Conservation (phyloP, 2,329 filamentous ascomycete genomes). For the Verticillium tricorpus region DNA sequence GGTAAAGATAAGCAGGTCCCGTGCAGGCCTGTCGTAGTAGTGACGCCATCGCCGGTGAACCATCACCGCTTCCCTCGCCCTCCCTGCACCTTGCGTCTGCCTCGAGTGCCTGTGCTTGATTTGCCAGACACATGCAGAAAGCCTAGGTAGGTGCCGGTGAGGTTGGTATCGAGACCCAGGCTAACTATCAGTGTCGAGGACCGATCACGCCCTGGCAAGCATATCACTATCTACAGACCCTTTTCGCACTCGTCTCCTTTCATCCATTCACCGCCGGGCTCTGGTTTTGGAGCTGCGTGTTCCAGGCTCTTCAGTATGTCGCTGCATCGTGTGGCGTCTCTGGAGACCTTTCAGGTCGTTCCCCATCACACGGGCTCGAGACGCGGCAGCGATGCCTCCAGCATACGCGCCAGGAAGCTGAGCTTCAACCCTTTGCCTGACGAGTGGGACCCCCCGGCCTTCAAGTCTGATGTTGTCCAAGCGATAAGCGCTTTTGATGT, state of each 20-base stretch:
- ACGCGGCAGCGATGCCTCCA: conserved; percentile 41
- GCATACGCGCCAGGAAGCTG: conserved; percentile 40
- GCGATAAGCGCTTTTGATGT: conserved; percentile 51
- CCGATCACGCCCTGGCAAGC: neutral
- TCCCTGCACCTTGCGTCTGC: neutral
- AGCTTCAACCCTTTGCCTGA: conserved; percentile 53
- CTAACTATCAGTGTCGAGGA: neutral
- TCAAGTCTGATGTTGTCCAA: conserved; percentile 35
- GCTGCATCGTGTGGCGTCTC: conserved; percentile 45
- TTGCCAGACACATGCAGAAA: neutral
- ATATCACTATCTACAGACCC: neutral
- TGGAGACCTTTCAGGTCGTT: conserved; percentile 46
- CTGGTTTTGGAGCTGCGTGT: neutral
- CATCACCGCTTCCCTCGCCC: neutral
- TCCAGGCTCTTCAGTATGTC: conserved; percentile 34
- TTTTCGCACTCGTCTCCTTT: neutral
- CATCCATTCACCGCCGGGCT: neutral
- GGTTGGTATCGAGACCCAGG: neutral
- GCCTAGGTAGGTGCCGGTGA: neutral
- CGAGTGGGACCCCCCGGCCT: conserved; percentile 40
- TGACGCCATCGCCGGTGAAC: neutral
- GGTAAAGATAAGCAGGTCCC: neutral
- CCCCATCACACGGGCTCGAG: conserved; percentile 30
- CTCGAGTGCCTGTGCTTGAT: neutral
- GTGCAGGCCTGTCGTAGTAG: neutral